Evolutionary conservation across 1,284 basidiomycete species (phyloP).

Genomic region (Moesziomyces sp.): DNA sequence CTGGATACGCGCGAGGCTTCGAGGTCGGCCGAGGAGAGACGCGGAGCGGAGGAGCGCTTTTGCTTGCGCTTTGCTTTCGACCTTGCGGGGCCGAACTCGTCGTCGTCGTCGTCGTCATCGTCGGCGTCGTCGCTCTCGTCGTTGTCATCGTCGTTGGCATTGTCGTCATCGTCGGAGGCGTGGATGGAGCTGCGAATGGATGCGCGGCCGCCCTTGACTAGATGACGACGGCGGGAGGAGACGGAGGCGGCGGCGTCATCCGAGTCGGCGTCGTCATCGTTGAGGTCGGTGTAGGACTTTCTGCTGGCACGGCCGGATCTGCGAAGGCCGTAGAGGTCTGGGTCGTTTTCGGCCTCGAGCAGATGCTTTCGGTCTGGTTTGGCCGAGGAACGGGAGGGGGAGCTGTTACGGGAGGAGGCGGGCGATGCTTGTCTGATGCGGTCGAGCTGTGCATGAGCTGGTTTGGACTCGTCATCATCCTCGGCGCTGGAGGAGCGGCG

Average conservation of each 20-base stretch:
- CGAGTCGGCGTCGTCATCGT: slow-evolving; percentile 40
- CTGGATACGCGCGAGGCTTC: slow-evolving; percentile 59
- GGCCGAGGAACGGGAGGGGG: slow-evolving; percentile 35
- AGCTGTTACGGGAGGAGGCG: slow-evolving; percentile 36
- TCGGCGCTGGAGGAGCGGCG: slow-evolving; percentile 2
- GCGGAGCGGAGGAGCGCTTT: slow-evolving; percentile 25
- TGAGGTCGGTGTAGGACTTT: slow-evolving; percentile 47
- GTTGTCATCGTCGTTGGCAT: slow-evolving; percentile 69
- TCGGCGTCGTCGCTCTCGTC: slow-evolving; percentile 80
- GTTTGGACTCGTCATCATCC: slow-evolving; percentile 18
- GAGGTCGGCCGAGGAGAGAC: slow-evolving; percentile 41
- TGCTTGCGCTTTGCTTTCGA: slow-evolving; percentile 28
- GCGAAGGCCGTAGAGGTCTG: slow-evolving; percentile 67
- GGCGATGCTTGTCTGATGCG: slow-evolving; percentile 28
- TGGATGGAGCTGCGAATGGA: slow-evolving; percentile 44
- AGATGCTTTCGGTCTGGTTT: slow-evolving; percentile 48
- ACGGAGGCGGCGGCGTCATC: slow-evolving; percentile 33
- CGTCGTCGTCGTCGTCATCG: slow-evolving; percentile 77
- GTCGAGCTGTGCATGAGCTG: slow-evolving; percentile 36
- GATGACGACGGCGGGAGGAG: slow-evolving; percentile 35
- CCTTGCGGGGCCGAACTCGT: slow-evolving; percentile 29
- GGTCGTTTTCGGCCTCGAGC: slow-evolving; percentile 59
- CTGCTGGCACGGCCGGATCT: slow-evolving; percentile 67
- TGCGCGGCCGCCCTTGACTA: slow-evolving; percentile 34
- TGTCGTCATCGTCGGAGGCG: slow-evolving; percentile 68